Base-by-base conservation (phyloP, 1,284 basidiomycete genomes). In the Hemileia vastatrix region DNA sequence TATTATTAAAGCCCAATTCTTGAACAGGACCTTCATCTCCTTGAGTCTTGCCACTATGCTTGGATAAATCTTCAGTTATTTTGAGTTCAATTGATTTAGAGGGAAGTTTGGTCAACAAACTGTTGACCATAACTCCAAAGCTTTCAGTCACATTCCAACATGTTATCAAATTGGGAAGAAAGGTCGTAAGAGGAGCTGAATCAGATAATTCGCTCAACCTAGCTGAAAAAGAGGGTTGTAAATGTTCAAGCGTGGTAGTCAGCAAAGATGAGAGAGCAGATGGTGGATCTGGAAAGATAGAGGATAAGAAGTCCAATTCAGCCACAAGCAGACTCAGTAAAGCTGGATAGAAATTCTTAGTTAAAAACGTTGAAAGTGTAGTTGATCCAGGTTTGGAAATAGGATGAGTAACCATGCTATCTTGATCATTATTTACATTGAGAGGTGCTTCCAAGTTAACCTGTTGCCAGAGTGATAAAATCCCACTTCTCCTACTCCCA, bases 281-380 rank as follows among this genome's bases (percentile, higher is more conserved):
- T 58, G 82, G 79, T 13, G 88, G 85, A 70, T 91, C 83, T 0
- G 84, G 87, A 76, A 91, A 91, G 68, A 95, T 89, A 47, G 83
- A 80, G 1, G 87, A 84, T 58, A 91, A 83, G 49, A 86, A 84
- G 2, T 81, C 78, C 31, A 86, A 81, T 75, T 94, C 91, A 18
- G 81, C 79, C 44, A 84, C 81, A 11, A 92, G 79, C 48, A 90
- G 78, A 0, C 80, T 71, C 43, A 84, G 72, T 64, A 93, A 83
- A n/a, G 81, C 78, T 8, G 80, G 73, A 73, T 87, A 90, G 76
- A 91, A 94, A 8, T 79, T 32, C 18, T 63, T 79, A 19, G 83
- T 79, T 1, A 93, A 81, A 74, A 91, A 92, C 3, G 81, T 76
- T 24, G 80, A 76, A 65, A 93, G 84, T n/a, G 67, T 0, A 75